These are phyloP conservation scores for Zygotorulaspora sp. DNA, from an alignment of 805 yeast species.

Conservation along the genomic window DNA sequence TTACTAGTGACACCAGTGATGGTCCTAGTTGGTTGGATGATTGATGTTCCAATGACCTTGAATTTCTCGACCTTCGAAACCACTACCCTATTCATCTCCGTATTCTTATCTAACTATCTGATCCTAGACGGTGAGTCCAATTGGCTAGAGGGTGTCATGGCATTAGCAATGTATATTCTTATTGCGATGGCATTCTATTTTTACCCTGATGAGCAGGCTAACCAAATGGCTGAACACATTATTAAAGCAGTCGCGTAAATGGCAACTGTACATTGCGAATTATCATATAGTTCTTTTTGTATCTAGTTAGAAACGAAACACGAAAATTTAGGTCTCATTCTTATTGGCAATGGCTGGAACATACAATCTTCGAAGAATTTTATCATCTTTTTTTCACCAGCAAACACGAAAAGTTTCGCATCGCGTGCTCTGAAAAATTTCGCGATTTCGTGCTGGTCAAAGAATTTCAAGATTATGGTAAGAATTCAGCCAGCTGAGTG, in stretches of 20 bases:
- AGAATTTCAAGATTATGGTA: slow-evolving; percentile 3
- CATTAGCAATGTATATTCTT: slow-evolving; percentile 78
- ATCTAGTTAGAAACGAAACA: neutral
- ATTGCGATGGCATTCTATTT: slow-evolving; percentile 86
- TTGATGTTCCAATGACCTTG: slow-evolving; percentile 87
- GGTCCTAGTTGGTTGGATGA: slow-evolving; percentile 90
- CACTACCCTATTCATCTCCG: slow-evolving; percentile 83
- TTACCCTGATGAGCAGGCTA: slow-evolving; percentile 57
- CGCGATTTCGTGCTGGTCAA: slow-evolving; percentile 13
- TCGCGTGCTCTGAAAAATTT: neutral
- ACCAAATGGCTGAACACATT: neutral
- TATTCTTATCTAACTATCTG: slow-evolving; percentile 79
- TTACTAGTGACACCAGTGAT: slow-evolving; percentile 92
- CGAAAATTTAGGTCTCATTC: slow-evolving; percentile 1
- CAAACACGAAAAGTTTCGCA: slow-evolving; percentile 14
- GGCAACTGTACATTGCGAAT: too few species aligned
- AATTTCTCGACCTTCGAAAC: slow-evolving; percentile 93
- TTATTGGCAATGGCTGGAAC: neutral
- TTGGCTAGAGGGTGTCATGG: slow-evolving; percentile 96
- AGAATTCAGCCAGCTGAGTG: slow-evolving; percentile 3
- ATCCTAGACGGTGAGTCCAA: slow-evolving; percentile 92
- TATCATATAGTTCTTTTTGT: neutral
- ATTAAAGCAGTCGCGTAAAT: neutral
- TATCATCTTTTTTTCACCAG: slow-evolving; percentile 7
- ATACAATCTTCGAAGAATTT: neutral